Conservation (phyloP, 2,329 filamentous ascomycete species). For the Claviceps pazoutovae region DNA sequence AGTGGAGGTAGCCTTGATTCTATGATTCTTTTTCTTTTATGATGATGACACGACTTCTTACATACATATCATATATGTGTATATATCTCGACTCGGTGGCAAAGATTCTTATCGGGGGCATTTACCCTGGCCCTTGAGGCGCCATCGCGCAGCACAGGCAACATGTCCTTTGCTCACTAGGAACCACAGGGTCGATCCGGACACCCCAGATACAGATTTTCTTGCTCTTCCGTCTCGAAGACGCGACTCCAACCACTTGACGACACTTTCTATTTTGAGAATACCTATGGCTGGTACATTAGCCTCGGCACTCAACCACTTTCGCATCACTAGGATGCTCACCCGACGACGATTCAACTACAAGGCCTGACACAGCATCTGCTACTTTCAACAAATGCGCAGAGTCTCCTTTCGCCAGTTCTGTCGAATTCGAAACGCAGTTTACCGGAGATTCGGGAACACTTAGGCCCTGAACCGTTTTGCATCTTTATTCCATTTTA, state of each 20-base stretch:
- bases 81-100: constrained; percentile 1
- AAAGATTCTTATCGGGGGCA: too few relatives aligned
- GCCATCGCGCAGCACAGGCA: not conserved
- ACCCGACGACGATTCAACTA: not conserved
- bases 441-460: not conserved
- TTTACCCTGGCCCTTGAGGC: not conserved
- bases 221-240: not conserved
- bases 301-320: not conserved
- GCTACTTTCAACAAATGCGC: constrained; percentile 1
- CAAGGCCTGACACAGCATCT: not conserved
- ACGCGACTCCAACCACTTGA: not conserved
- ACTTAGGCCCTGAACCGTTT: not conserved
- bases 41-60: constrained; percentile 20
- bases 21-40: constrained; percentile 12
- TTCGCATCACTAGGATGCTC: not conserved
- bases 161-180: too few relatives aligned
- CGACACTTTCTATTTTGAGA: not conserved
- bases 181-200: too few relatives aligned
- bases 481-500: not conserved
- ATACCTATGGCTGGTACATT: not conserved
- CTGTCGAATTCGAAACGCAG: not conserved
- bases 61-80: not conserved
- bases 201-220: not conserved
- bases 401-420: not conserved
- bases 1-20: constrained; percentile 20